A percentile compares a stretch with the other conserved stretches of the same genome.
These are phyloP conservation scores for Colletotrichum simmondsii DNA, from an alignment of 2,329 filamentous ascomycete species.

Conservation along the genomic window DNA sequence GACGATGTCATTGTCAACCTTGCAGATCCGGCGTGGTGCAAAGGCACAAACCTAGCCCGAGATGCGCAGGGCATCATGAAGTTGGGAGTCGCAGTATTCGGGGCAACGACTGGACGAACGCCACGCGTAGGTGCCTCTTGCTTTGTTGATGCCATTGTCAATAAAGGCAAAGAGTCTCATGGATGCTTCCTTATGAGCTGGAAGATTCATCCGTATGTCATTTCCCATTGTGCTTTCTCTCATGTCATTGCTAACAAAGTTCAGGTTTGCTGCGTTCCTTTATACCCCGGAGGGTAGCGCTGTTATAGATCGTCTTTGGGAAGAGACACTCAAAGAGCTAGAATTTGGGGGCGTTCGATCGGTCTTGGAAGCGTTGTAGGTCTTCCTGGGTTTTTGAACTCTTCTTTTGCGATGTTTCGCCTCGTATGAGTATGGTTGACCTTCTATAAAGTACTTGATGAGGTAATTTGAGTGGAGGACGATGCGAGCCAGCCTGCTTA, in stretches of 20 bases:
- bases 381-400: too few species aligned
- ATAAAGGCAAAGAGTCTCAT: conserved; percentile 59
- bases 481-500: too few species aligned
- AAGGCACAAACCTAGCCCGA: conserved; percentile 53
- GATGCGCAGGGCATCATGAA: conserved; percentile 35
- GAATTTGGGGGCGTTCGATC: conserved; percentile 41
- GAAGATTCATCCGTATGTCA: conserved; percentile 54
- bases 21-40: conserved; percentile 57
- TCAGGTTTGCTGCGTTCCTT: conserved; percentile 14
- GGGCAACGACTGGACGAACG: conserved; percentile 37
- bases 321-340: conserved; percentile 49
- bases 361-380: neutral
- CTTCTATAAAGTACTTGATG: too few species aligned
- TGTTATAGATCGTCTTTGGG: conserved; percentile 50
- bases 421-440: too few species aligned
- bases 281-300: conserved; percentile 48
- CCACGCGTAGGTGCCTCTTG: conserved; percentile 52
- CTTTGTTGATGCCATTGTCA: conserved; percentile 55
- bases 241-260: too few species aligned
- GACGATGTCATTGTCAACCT: conserved; percentile 57
- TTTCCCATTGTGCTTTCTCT: too few species aligned
- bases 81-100: conserved; percentile 28
- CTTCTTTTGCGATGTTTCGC: too few species aligned
- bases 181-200: conserved; percentile 58
- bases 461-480: too few species aligned